Evolutionary conservation across 2,329 filamentous ascomycete genomes (phyloP).

Genomic region (Alternaria triticimaculans): DNA sequence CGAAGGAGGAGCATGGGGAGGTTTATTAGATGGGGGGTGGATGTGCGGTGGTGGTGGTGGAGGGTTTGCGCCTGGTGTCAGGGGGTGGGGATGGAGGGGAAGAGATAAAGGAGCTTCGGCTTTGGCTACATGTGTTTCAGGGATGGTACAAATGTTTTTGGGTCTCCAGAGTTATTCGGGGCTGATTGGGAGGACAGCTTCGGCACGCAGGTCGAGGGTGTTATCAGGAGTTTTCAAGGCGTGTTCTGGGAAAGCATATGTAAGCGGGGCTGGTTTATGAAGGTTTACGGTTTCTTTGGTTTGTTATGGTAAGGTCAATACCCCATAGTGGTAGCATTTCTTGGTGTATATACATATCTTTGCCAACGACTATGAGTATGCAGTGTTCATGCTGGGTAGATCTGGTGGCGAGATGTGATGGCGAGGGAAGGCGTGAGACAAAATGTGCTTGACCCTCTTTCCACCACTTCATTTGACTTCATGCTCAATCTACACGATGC

Average conservation of each 20-base stretch:
- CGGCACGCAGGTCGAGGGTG: neutral
- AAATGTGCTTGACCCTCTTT: too few species aligned
- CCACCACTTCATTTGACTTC: too few species aligned
- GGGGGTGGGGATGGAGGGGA: neutral
- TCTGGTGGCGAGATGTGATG: too few species aligned
- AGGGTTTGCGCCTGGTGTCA: neutral
- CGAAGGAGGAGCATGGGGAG: constrained; percentile 61
- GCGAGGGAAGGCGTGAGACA: too few species aligned
- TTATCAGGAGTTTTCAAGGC: neutral
- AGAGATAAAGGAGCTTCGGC: neutral
- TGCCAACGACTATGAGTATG: neutral
- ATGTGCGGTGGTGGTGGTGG: neutral
- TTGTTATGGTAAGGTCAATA: neutral
- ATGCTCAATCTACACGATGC: too few species aligned
- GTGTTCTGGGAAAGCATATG: neutral
- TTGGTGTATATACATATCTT: neutral
- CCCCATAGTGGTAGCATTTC: neutral
- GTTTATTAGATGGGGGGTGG: neutral
- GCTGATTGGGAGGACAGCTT: too few species aligned
- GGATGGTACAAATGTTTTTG: too few species aligned
- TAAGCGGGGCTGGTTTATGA: neutral
- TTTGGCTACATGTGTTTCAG: neutral
- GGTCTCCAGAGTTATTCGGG: too few species aligned
- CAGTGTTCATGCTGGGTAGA: too few species aligned
- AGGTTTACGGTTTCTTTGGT: neutral